Conservation (phyloP, 495 filamentous ascomycete genomes). For the Aspergillus avenaceus region DNA sequence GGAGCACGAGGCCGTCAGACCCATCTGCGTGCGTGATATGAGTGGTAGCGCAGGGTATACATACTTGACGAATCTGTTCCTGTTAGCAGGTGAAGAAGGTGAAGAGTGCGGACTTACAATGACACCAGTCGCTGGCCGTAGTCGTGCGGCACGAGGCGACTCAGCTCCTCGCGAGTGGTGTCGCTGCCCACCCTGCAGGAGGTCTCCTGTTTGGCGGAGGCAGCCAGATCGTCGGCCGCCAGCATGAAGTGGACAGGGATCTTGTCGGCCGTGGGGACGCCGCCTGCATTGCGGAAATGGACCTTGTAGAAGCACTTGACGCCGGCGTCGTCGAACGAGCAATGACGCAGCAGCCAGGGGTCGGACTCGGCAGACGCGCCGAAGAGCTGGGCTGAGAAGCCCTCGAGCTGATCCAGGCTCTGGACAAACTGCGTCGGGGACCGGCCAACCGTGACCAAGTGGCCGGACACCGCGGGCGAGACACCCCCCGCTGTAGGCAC, state of each 20-base stretch:
- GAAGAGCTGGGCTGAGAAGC: slow-evolving; percentile 29
- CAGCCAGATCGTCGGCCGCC: slow-evolving; percentile 22
- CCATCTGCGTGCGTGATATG: slow-evolving; percentile 27
- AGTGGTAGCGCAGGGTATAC: slow-evolving; percentile 29
- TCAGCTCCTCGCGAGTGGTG: slow-evolving; percentile 22
- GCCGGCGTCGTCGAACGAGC: slow-evolving; percentile 32
- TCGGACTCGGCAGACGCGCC: slow-evolving; percentile 35
- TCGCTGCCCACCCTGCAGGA: slow-evolving; percentile 12
- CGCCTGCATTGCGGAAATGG: slow-evolving; percentile 34
- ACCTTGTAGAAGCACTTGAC: slow-evolving; percentile 32
- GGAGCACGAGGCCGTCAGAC: slow-evolving; percentile 14
- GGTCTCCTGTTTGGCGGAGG: slow-evolving; percentile 20
- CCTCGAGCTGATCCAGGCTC: slow-evolving; percentile 30
- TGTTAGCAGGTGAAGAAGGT: background rate
- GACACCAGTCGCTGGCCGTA: slow-evolving; percentile 26
- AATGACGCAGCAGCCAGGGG: slow-evolving; percentile 35
- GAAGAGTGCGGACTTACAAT: slow-evolving; percentile 14
- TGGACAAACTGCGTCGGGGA: slow-evolving; percentile 27
- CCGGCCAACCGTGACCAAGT: slow-evolving; percentile 12
- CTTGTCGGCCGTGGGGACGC: slow-evolving; percentile 27
- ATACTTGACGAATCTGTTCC: slow-evolving; percentile 26
- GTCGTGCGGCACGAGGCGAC: slow-evolving; percentile 22
- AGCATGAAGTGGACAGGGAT: slow-evolving; percentile 37
- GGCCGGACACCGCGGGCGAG: slow-evolving; percentile 12
- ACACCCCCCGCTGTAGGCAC: slow-evolving; percentile 7